phyloP scores from a whole-genome alignment of 1,139 yeast genomes.

The Blastobotrys illinoisensis region DNA sequence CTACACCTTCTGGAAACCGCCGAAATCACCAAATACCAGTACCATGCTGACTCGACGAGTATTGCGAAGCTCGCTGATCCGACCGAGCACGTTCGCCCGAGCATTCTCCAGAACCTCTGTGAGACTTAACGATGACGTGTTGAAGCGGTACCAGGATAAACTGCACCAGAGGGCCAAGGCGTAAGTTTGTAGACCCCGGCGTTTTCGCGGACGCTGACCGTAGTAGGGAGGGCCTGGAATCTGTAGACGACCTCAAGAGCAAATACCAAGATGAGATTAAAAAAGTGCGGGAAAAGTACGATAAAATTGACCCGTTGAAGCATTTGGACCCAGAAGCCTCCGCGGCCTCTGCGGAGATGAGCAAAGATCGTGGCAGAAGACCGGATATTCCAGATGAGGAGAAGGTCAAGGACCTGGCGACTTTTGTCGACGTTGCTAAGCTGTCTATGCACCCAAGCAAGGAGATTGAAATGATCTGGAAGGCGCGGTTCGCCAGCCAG shows the following conservation, averaged over 20 bases:
- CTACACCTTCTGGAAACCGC: no score
- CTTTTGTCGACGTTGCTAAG: constrained; percentile 68
- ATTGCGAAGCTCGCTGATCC: background rate
- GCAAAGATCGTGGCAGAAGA: constrained; percentile 9
- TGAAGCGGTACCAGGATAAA: constrained; percentile 36
- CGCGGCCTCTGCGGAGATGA: constrained; percentile 15
- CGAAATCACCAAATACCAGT: background rate
- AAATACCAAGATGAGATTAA: constrained; percentile 59
- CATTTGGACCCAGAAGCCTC: constrained; percentile 27
- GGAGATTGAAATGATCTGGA: constrained; percentile 84
- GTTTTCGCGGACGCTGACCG: background rate
- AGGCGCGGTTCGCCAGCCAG: constrained; percentile 68
- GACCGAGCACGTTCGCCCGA: background rate
- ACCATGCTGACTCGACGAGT: background rate
- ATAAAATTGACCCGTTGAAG: constrained; percentile 63
- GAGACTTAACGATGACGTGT: constrained; percentile 5
- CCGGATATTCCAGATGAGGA: constrained; percentile 12
- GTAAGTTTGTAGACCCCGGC: background rate
- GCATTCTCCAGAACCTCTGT: background rate
- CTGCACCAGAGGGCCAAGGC: constrained; percentile 30
- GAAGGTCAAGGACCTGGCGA: constrained; percentile 63
- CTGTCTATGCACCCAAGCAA: constrained; percentile 44
- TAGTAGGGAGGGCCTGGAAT: constrained; percentile 38
- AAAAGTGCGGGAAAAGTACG: constrained; percentile 49
- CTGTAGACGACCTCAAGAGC: constrained; percentile 58